Evolutionary conservation across 2,329 filamentous ascomycete species (phyloP).

Genomic region (Allantophomopsis cytisporea): DNA sequence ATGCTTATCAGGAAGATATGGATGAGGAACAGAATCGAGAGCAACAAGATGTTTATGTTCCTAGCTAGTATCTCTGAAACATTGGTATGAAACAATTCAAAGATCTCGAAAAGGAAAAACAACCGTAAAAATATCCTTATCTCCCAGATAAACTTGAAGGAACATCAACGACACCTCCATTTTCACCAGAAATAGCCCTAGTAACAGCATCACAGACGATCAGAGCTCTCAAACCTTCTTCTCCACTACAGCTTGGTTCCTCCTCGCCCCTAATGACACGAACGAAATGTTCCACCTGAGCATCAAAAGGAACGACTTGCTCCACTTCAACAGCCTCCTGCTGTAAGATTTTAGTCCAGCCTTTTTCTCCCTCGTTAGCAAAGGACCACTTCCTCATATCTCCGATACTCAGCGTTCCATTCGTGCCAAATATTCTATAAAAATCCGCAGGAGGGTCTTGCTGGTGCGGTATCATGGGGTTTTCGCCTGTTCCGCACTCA

Average conservation of each 20-base stretch:
- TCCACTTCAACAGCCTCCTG: slow-evolving; percentile 8
- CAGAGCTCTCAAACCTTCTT: slow-evolving; percentile 35
- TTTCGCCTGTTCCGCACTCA: slow-evolving; percentile 44
- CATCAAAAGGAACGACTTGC: slow-evolving; percentile 30
- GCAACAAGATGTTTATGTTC: no score
- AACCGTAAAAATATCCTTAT: no score
- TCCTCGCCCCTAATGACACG: slow-evolving; percentile 28
- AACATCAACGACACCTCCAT: not conserved
- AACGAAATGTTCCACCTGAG: slow-evolving; percentile 36
- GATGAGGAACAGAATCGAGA: no score
- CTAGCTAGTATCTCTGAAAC: no score
- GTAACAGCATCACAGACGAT: slow-evolving; percentile 36
- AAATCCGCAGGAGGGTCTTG: slow-evolving; percentile 21
- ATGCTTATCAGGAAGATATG: no score
- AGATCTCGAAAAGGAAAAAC: no score
- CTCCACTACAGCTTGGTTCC: slow-evolving; percentile 29
- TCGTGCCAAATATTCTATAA: slow-evolving; percentile 39
- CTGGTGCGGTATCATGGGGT: slow-evolving; percentile 31
- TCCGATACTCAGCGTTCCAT: slow-evolving; percentile 36
- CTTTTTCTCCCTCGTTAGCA: slow-evolving; percentile 9
- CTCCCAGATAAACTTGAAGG: no score
- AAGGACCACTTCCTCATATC: slow-evolving; percentile 38
- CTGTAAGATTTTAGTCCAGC: slow-evolving; percentile 5
- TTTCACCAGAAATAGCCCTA: slow-evolving; percentile 24
- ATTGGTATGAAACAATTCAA: no score